Evolutionary conservation across 495 filamentous ascomycete genomes (phyloP), one percentile per base, ranked within the genome.

Genomic region (Aspergillus hancockii): DNA sequence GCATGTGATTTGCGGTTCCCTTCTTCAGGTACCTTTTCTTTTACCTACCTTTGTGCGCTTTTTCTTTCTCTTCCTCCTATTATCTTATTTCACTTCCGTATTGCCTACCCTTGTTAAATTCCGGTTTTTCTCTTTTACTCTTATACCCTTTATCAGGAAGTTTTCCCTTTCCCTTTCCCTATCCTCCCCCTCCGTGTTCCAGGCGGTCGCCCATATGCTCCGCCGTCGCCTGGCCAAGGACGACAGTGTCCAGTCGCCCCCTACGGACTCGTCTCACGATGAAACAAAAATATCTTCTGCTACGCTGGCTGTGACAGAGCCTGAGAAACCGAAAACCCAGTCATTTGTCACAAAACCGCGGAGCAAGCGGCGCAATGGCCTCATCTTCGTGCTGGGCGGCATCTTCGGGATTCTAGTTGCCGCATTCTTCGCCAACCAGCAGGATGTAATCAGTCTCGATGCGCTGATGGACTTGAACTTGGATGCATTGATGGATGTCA

Each of bases 301-400:
- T 47, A 23, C 43, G 1, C 18, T 21, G 8, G 43, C 28, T 38
- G 25, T 30, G 41, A 38, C 38, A 4, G 38, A n/a, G 30, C 56
- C 49, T 5, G 23, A 30, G 18, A 52, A 51, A 12, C 53, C 60
- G 13, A 67, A 69, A 28, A 60, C 61, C 69, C 80, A 71, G 64
- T 82, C 64, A 52, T 80, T 72, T 62, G 73, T 68, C 59, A 77
- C 77, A 3, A 80, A 81, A 63, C 79, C 76, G 21, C 76, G 79
- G 53, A 80, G 75, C 54, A 92, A 91, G 70, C 84, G 90, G 55
- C 85, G 86, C 52, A 88, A 83, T 73, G 85, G 86, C 1, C 83
- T 92, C 52, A 90, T 96, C 40, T 97, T 97, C 75, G 67, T 85
- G 8, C 71, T 96, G 36, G 93, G 93, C 30, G 91, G 90, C 32